A percentile compares a stretch with the other conserved stretches of the same genome.
Conservation (phyloP, 305 asterid species). For the Fraxinus greggii region DNA sequence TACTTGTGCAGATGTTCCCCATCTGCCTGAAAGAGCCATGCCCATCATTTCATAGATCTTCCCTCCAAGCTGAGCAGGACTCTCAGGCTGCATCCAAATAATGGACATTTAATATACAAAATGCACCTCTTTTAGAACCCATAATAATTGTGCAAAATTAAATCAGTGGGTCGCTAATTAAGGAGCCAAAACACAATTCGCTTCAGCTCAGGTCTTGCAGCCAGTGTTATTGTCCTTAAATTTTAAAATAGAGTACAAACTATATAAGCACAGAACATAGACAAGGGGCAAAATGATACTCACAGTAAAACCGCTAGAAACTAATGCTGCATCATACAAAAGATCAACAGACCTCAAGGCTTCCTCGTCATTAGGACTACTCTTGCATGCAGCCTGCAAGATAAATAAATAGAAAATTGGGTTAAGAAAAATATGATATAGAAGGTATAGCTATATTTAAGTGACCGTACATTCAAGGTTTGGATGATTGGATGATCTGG, state of each 20-base stretch:
- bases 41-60: constrained; percentile 96
- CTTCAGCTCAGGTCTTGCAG: background rate
- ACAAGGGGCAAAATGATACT: constrained; percentile 24
- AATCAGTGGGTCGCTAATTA: background rate
- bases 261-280: background rate
- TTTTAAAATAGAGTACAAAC: background rate
- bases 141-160: background rate
- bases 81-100: constrained; percentile 67
- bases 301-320: constrained; percentile 94
- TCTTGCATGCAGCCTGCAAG: constrained; percentile 71
- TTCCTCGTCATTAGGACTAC: constrained; percentile 76
- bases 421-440: background rate
- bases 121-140: background rate
- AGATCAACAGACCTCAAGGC: constrained; percentile 92
- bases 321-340: constrained; percentile 78
- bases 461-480: constrained; percentile 55
- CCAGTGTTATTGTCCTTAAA: background rate
- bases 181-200: background rate
- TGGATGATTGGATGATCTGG: constrained; percentile 87
- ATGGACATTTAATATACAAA: background rate
- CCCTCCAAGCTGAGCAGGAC: constrained; percentile 92
- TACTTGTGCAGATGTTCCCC: constrained; percentile 44
- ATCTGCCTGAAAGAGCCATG: constrained; percentile 72
- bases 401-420: constrained; percentile 1
- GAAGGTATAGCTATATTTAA: constrained; percentile 1